A percentile compares a stretch with the other conserved stretches of the same genome.
Conservation (phyloP, 352 stramenopile genomes). For the Plasmopara viticola region DNA sequence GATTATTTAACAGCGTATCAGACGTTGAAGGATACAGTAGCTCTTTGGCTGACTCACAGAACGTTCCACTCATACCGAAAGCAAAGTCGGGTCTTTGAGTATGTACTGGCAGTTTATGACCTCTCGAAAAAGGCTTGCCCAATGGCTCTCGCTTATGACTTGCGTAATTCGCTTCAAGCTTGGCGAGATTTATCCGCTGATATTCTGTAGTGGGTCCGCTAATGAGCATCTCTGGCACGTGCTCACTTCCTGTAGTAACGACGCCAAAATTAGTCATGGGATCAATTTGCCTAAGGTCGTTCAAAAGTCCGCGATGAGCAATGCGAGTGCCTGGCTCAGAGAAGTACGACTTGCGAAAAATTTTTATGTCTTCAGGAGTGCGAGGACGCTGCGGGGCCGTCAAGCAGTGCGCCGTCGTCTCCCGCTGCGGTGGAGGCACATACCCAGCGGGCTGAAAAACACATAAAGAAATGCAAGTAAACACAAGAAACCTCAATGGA, state of each 20-base stretch:
- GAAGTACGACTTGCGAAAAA: constrained; percentile 83
- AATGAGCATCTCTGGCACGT: constrained; percentile 56
- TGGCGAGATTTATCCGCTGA: constrained; percentile 59
- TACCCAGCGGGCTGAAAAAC: constrained; percentile 38
- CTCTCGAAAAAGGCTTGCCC: constrained; percentile 56
- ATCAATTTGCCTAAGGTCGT: constrained; percentile 65
- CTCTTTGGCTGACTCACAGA: constrained; percentile 80
- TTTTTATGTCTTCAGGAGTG: constrained; percentile 67
- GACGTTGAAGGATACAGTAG: constrained; percentile 64
- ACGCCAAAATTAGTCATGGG: constrained; percentile 60
- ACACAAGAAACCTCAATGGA: background rate
- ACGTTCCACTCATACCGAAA: constrained; percentile 58
- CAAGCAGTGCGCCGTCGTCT: constrained; percentile 50
- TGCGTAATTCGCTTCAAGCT: constrained; percentile 70
- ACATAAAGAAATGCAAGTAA: constrained; percentile 1
- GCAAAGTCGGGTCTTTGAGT: constrained; percentile 52
- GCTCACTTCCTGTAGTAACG: constrained; percentile 58
- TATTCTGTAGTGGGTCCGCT: constrained; percentile 44
- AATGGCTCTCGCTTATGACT: constrained; percentile 77
- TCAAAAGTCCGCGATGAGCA: constrained; percentile 69
- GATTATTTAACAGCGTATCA: constrained; percentile 37
- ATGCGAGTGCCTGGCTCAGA: constrained; percentile 64
- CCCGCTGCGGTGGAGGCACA: constrained; percentile 27
- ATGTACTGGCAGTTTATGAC: constrained; percentile 56
- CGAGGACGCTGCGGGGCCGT: constrained; percentile 46